phyloP scores from a whole-genome alignment of 805 yeast genomes.

The Myxozyma nipponensis region DNA sequence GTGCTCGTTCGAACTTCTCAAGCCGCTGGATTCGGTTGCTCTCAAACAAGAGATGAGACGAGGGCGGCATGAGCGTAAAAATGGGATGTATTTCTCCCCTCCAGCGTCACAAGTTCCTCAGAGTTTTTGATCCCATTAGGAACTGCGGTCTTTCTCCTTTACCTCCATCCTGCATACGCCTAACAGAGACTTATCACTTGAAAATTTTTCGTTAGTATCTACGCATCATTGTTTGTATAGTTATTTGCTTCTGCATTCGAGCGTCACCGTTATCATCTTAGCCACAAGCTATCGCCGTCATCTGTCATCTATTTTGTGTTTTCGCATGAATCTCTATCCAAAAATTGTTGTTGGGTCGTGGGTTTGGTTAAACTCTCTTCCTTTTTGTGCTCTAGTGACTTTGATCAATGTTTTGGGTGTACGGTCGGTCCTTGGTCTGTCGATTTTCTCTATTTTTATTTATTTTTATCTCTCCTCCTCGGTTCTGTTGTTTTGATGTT shows the following conservation, averaged over 20 bases:
- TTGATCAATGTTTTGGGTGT: no score
- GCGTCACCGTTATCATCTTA: no score
- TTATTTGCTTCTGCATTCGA: no score
- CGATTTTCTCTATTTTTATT: no score
- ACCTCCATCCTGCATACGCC: conserved; percentile 2
- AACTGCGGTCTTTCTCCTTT: neutral
- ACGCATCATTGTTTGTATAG: no score
- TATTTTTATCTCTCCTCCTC: neutral
- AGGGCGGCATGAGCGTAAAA: conserved; percentile 64
- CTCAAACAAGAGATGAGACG: conserved; percentile 86
- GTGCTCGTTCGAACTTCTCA: conserved; percentile 88
- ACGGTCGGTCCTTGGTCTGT: no score
- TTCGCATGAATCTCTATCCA: no score
- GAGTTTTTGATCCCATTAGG: conserved; percentile 24
- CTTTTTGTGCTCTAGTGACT: no score
- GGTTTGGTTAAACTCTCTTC: no score
- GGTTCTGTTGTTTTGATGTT: neutral
- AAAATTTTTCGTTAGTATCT: neutral
- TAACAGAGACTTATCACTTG: neutral
- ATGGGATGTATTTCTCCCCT: conserved; percentile 39
- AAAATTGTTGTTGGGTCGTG: no score
- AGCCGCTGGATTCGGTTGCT: conserved; percentile 90
- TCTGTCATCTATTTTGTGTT: no score
- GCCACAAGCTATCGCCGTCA: no score
- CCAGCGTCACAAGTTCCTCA: conserved; percentile 32